Conservation (phyloP, 805 yeast species). For the Cyberlindnera meyerae region DNA sequence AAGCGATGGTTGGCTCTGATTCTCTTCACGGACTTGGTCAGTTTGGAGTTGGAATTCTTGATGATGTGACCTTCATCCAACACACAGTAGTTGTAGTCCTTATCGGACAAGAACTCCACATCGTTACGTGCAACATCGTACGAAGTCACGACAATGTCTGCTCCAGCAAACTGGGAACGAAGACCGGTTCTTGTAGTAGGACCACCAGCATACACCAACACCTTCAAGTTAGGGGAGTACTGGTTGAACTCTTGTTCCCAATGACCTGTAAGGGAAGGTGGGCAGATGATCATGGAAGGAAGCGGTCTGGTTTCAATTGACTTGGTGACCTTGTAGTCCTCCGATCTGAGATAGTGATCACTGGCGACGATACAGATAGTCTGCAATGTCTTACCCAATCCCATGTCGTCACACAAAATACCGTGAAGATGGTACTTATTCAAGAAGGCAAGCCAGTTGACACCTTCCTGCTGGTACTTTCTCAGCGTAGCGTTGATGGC, state of each 20-base stretch:
- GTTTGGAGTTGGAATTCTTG: conserved; percentile 83
- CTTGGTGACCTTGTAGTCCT: conserved; percentile 54
- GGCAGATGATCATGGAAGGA: conserved; percentile 87
- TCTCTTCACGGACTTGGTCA: conserved; percentile 82
- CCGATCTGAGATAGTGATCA: conserved; percentile 83
- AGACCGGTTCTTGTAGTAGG: conserved; percentile 65
- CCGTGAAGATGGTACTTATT: conserved; percentile 96
- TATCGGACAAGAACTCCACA: conserved; percentile 51
- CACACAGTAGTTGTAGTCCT: conserved; percentile 88
- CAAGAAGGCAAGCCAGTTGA: conserved; percentile 94
- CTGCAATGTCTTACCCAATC: conserved; percentile 94
- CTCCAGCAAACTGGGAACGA: conserved; percentile 42
- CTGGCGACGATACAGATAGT: conserved; percentile 96
- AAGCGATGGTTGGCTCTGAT: conserved; percentile 84
- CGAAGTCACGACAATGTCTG: conserved; percentile 90
- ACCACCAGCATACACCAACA: conserved; percentile 89
- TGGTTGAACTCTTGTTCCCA: conserved; percentile 95
- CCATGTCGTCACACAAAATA: conserved; percentile 98
- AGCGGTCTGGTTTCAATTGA: conserved; percentile 65
- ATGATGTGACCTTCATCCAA: conserved; percentile 97
- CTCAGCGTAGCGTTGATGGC: conserved; percentile 89
- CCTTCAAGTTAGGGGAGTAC: conserved; percentile 82
- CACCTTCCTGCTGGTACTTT: conserved; percentile 97
- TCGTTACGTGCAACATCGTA: conserved; percentile 97
- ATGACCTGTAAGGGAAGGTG: conserved; percentile 97